Percentiles rank a stretch among this genome's conserved stretches.
These are phyloP conservation scores for Aspergillus conjunctus DNA, from an alignment of 495 filamentous ascomycete genomes.

Conservation along the genomic window DNA sequence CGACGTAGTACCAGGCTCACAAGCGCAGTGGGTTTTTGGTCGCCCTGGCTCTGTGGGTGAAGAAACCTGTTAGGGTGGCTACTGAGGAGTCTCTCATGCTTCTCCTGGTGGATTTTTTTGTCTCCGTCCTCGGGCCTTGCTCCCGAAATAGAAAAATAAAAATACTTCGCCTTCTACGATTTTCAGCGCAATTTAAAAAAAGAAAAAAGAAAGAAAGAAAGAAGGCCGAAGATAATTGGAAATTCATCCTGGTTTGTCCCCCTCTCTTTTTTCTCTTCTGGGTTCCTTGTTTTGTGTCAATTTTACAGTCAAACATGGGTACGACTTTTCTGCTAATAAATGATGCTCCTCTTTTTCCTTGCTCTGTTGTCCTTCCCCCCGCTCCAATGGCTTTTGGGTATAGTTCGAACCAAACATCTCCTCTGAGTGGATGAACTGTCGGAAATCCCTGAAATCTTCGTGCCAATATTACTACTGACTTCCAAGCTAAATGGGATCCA, in stretches of 20 bases:
- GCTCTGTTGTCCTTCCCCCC: neutral
- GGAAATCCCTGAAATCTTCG: slow-evolving; percentile 22
- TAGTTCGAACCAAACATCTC: neutral
- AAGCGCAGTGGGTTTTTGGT: slow-evolving; percentile 23
- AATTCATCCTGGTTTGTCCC: neutral
- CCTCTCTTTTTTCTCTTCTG: neutral
- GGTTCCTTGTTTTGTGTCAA: neutral
- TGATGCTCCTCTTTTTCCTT: neutral
- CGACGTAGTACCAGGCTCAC: slow-evolving; percentile 18
- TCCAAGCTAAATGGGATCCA: slow-evolving; percentile 19
- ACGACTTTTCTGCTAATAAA: neutral
- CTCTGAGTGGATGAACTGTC: slow-evolving; percentile 3
- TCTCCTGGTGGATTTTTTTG: slow-evolving; percentile 5
- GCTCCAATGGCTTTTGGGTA: slow-evolving; percentile 1
- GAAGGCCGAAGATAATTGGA: neutral
- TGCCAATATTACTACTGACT: slow-evolving; percentile 20
- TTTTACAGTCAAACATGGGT: neutral
- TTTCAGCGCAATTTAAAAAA: neutral
- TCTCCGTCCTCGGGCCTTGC: slow-evolving; percentile 11
- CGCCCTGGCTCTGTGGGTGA: slow-evolving; percentile 17
- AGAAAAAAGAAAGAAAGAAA: too few species aligned
- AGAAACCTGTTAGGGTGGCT: slow-evolving; percentile 7
- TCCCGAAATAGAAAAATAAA: slow-evolving; percentile 13
- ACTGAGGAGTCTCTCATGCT: neutral
- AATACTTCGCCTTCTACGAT: neutral